Base-by-base conservation (phyloP, 352 stramenopile genomes). In the Halophytophthora batemanensis region DNA sequence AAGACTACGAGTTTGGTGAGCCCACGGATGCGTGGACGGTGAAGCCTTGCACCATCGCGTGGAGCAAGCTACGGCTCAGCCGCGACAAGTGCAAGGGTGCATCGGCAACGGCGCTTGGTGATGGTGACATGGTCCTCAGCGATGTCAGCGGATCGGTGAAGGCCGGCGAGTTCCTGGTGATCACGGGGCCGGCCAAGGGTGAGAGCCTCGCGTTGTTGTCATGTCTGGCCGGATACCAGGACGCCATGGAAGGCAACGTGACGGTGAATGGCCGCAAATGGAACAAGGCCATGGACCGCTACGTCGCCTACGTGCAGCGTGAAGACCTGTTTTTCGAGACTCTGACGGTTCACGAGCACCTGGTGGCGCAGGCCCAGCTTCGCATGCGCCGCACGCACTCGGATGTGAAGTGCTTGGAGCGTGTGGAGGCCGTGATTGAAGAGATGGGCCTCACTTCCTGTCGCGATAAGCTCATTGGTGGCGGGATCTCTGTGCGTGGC, bases 191-290 rank as follows among this genome's bases (percentile, higher is more conserved):
- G 7, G 71, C 64, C 0, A 80, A 77, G 43, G 66, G 77, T 31
- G 86, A 93, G 12, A 97, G 97, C 50, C 89, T 82, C 1, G 97
- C 93, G 5, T 66, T 98, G 13, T 78, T 97, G 11, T 92, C 97
- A 50, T 93, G 97, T 10, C 82, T 98, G 15, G 76, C 90, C 2
- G 71, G 94, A 3, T 69, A 85, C 33, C 95, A 98, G 50, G 86
- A 78, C 18, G 74, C 69, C 6, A 90, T 93, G 45, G 69, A 73
- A n/a, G 74, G 83, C 25, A 68, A 65, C 19, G 73, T 85, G 39
- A 74, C 48, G 15, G 73, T 97, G 23, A 86, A 78, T 43, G 92
- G 90, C 14, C 53, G 53, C 3, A 21, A 55, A 10, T 82, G 67
- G 73, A 76, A 64, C 38, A 64, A 73, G 31, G 58, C 43, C 23